Percentiles rank a stretch among this genome's conserved stretches.
Conservation (phyloP, 805 yeast species). For the Candida arabinofermentans region DNA sequence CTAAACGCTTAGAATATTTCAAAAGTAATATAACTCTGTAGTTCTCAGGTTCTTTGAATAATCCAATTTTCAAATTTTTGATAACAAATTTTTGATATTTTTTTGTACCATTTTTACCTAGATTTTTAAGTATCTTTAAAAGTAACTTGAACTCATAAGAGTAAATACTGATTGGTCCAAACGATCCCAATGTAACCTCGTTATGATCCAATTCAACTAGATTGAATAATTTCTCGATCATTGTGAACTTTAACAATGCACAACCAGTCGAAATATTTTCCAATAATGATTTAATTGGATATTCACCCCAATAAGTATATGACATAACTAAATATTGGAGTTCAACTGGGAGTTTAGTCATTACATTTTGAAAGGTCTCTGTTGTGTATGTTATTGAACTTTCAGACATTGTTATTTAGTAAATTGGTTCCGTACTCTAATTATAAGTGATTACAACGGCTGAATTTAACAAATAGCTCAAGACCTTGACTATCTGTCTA, state of each 20-base stretch:
- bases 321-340: constrained; percentile 1
- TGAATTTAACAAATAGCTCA: too few relatives aligned
- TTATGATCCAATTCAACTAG: not conserved
- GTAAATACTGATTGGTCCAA: not conserved
- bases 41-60: not conserved
- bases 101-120: not conserved
- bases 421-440: too few relatives aligned
- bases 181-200: not conserved
- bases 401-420: too few relatives aligned
- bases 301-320: not conserved
- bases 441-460: too few relatives aligned
- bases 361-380: not conserved
- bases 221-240: not conserved
- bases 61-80: not conserved
- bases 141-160: not conserved
- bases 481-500: too few relatives aligned
- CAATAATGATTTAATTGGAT: not conserved
- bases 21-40: not conserved
- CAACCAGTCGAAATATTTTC: not conserved
- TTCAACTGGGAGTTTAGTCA: not conserved
- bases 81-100: not conserved
- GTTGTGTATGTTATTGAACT: not conserved
- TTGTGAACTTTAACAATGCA: not conserved
- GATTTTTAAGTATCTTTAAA: not conserved
- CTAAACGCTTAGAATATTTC: not conserved